Percentiles rank a stretch among this genome's conserved stretches.
These are phyloP conservation scores for Barnettozyma populi DNA, from an alignment of 805 yeast species.

Conservation along the genomic window DNA sequence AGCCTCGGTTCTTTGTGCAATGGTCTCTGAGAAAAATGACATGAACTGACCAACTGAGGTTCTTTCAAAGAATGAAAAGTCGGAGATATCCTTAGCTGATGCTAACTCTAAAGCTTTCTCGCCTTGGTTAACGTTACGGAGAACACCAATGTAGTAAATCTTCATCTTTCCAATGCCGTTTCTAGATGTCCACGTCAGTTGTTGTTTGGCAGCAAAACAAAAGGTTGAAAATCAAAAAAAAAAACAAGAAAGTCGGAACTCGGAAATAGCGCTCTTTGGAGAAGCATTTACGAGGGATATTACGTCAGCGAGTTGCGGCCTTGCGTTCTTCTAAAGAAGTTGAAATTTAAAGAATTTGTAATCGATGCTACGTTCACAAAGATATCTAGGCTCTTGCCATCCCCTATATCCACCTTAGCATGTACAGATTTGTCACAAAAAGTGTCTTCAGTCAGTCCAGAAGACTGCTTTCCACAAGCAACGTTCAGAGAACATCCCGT, in stretches of 20 bases:
- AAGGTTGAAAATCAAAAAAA: not conserved
- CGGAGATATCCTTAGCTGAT: slow-evolving; percentile 74
- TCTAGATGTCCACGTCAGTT: not conserved
- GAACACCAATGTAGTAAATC: slow-evolving; percentile 83
- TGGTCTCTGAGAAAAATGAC: slow-evolving; percentile 90
- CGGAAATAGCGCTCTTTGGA: no score
- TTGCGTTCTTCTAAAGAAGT: not conserved
- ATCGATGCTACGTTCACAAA: not conserved
- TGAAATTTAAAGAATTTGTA: not conserved
- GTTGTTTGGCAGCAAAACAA: not conserved
- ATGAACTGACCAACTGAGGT: slow-evolving; percentile 82
- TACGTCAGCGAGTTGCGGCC: not conserved
- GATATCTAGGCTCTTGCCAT: not conserved
- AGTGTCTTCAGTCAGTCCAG: slow-evolving; percentile 1
- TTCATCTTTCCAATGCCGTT: slow-evolving; percentile 48
- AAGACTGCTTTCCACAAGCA: not conserved
- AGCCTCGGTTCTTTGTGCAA: slow-evolving; percentile 77
- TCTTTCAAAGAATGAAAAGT: slow-evolving; percentile 87
- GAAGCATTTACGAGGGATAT: not conserved
- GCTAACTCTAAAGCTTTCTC: slow-evolving; percentile 71
- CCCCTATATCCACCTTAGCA: not conserved
- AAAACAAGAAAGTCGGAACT: not conserved
- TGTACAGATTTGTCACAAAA: slow-evolving; percentile 1
- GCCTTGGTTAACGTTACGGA: slow-evolving; percentile 48
- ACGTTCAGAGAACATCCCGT: not conserved